These are phyloP conservation scores for Carex littledalei DNA, from an alignment of 176 grass and related monocot species.

Conservation along the genomic window DNA sequence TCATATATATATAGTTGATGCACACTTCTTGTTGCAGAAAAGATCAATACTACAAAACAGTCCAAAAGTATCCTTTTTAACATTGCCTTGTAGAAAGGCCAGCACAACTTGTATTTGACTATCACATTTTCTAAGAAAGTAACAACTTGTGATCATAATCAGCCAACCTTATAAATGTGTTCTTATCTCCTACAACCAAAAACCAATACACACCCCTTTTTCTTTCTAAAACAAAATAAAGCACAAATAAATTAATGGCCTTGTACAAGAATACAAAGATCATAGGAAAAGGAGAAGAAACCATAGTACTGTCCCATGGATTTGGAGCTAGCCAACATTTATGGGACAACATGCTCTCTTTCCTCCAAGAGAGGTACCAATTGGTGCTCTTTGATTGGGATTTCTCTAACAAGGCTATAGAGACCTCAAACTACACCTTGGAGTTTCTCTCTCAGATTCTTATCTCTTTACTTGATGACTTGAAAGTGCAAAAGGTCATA, in stretches of 20 bases:
- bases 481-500: constrained; percentile 30
- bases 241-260: neutral
- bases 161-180: constrained; percentile 37
- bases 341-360: constrained; percentile 62
- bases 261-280: constrained; percentile 55
- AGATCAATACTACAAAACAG: constrained; percentile 7
- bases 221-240: neutral
- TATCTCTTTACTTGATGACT: constrained; percentile 47
- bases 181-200: constrained; percentile 4
- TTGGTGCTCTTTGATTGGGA: constrained; percentile 92
- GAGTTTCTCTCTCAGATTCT: constrained; percentile 44
- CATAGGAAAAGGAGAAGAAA: constrained; percentile 44
- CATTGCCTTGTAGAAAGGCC: neutral
- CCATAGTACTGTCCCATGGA: constrained; percentile 67
- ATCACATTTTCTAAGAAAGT: neutral
- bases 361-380: constrained; percentile 40
- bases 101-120: neutral
- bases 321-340: constrained; percentile 55
- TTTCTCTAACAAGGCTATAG: constrained; percentile 21
- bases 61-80: neutral
- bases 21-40: neutral
- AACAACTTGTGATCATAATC: neutral
- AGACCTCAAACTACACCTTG: constrained; percentile 37
- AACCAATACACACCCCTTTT: neutral
- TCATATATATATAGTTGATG: neutral